Base-by-base conservation (phyloP, 441 rosid genomes). In the Croton laevigatus region DNA sequence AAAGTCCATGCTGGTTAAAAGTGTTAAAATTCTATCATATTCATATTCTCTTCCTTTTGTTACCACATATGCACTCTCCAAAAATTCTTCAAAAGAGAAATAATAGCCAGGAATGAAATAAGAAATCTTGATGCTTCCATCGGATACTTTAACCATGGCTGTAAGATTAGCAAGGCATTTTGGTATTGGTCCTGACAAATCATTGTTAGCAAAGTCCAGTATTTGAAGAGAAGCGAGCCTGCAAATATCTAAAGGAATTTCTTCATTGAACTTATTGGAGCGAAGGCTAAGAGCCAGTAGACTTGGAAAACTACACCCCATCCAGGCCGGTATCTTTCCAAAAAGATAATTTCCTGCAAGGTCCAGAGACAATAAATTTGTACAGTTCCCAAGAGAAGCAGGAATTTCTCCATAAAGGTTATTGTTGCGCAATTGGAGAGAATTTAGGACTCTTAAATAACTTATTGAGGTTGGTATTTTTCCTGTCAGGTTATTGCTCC, bases 1-100 rank as follows among this genome's bases (percentile, higher is more conserved):
- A 32, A 87, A 63, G 46, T 86, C 79, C 48, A 87, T 54, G 78
- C 69, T 70, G 49, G 17, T 40, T 53, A 65, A 32, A 59, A 72
- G 60, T 68, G 72, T 76, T 76, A 82, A 36, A 70, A 59, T 40
- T 73, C 78, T 59, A 70, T 70, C 49, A 53, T 73, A 59, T 65
- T 82, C 46, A 77, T 67, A 58, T 71, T 74, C 55, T 64, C 74
- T 23, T 65, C 76, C 49, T 70, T 78, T 74, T 27, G 55, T 44
- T 14, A 77, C 73, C 4, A 32, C 22, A 42, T 20, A 62, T 38
- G 67, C 73, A 38, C 38, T 54, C 4, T 61, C 67, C 40, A 51
- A 34, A 37, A 70, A 5, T 17, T 7, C 32, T 27, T 27, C 32
- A 27, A 27, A 27, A 27, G 32, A 27, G 32, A 27, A 27, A 27